Evolutionary conservation across 2,329 filamentous ascomycete species (phyloP), one percentile per base, ranked within the genome.

Genomic region (Dothidotthia symphoricarpi): DNA sequence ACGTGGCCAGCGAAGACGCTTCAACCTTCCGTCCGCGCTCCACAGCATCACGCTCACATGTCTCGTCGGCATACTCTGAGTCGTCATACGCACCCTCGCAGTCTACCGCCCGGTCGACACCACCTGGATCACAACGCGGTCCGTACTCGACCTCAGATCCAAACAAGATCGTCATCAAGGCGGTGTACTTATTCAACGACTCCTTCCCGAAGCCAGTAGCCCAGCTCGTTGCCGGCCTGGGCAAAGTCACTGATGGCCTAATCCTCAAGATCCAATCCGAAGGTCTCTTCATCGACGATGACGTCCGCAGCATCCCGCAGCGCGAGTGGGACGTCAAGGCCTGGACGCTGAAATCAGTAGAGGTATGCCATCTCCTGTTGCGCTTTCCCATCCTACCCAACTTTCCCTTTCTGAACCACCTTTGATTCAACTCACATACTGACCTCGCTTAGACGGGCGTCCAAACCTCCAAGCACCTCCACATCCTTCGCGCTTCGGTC

Each of bases 311-410:
- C 45, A 88, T 96, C 12, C 83, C 88, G n/a, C 89, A 97, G 69
- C 82, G 93, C 43, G 93, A 98, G 70, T 98, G 93, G 93, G 93
- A 98, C 66, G 82, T 97, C 61, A 97, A 97, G 69, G 90, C 91
- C 16, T 97, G 93, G 93, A 95, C 89, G 28, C 79, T 98, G 69
- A 96, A 95, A 71, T 74, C 85, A 50, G 82, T 94, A 67, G 93
- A 97, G 78, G 63, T 64, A 57, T 43, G 59, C 47, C 9, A 10
- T 16, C 10, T 26, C 12, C 13, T 12, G 13, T 9, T 24, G 0
- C 26, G 17, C n/a, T 36, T 22, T 31, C 27, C 33, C 16, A 4
- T 24, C 15, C 8, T 37, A n/a, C n/a, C n/a, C n/a, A n/a, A n/a
- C n/a, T 29, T 28, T 39, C 28, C 36, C 11, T 16, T 28, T 36